A percentile compares a stretch with the other conserved stretches of the same genome.
phyloP scores from a whole-genome alignment of 441 rosid species.

The Dalechampia spathulata region DNA sequence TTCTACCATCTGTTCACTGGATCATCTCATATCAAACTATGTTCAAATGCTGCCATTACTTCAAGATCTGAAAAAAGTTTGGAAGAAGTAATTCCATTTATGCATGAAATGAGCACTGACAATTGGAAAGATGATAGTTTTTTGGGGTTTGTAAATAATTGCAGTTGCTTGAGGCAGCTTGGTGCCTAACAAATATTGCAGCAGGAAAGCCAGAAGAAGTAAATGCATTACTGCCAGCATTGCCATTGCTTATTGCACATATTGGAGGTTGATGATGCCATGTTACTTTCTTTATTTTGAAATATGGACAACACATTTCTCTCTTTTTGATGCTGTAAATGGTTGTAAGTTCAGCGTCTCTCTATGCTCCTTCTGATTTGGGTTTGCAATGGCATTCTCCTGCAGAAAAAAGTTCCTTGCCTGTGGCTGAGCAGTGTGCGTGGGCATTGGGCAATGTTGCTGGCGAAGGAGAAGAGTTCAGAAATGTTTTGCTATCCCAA shows the following conservation, averaged over 20 bases:
- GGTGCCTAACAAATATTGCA: conserved; percentile 97
- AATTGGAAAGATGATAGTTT: conserved; percentile 1
- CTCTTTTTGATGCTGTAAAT: not conserved
- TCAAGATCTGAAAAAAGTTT: not conserved
- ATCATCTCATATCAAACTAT: not conserved
- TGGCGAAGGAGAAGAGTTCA: conserved; percentile 91
- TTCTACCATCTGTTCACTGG: too few species aligned
- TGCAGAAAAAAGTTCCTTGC: conserved; percentile 78
- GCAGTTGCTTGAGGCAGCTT: conserved; percentile 95
- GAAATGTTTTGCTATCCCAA: conserved; percentile 80
- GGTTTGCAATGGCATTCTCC: conserved; percentile 13
- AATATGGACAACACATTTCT: not conserved
- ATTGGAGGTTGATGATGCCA: conserved; percentile 61
- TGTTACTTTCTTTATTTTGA: not conserved
- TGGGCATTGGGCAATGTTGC: conserved; percentile 99
- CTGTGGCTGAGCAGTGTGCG: conserved; percentile 95
- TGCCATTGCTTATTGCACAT: conserved; percentile 89
- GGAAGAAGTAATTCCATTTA: not conserved
- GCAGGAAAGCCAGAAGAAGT: conserved; percentile 94
- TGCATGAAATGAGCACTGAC: not conserved
- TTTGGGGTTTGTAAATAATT: conserved; percentile 14
- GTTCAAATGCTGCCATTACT: not conserved
- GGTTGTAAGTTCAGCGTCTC: not conserved
- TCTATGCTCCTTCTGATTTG: not conserved
- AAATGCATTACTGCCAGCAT: conserved; percentile 73